Evolutionary conservation across 2,329 filamentous ascomycete genomes (phyloP).

Genomic region (Xylariales sp.): DNA sequence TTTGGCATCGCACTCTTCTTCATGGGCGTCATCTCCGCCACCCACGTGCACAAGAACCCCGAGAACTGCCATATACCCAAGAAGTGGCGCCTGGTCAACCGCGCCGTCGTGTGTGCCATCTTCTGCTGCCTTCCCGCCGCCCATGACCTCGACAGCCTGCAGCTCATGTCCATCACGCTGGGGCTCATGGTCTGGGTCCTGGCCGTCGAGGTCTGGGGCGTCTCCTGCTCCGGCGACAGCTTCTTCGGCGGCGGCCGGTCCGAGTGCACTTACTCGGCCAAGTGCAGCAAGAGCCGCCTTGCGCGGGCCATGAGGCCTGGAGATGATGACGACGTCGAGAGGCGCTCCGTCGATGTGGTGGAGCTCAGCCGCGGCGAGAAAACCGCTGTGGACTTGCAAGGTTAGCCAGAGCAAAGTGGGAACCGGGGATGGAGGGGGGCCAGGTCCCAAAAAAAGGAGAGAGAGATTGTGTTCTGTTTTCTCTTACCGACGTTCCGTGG

Average conservation of each 20-base stretch:
- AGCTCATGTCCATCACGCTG: conserved; percentile 40
- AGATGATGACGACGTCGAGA: conserved; percentile 17
- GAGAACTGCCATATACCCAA: conserved; percentile 45
- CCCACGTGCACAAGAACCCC: conserved; percentile 52
- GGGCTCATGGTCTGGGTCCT: conserved; percentile 41
- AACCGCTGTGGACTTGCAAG: conserved; percentile 14
- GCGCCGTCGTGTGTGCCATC: conserved; percentile 43
- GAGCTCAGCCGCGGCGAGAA: conserved; percentile 22
- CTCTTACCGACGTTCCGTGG: too few species aligned
- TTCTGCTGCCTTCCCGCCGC: conserved; percentile 53
- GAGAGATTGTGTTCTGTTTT: too few species aligned
- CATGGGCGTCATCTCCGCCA: conserved; percentile 50
- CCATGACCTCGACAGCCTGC: conserved; percentile 37
- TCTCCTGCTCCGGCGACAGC: conserved; percentile 37
- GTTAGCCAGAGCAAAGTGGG: too few species aligned
- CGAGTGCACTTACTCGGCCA: conserved; percentile 35
- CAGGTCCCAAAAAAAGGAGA: too few species aligned
- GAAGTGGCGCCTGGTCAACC: conserved; percentile 44
- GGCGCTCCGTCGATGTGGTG: conserved; percentile 8
- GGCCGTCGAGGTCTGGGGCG: conserved; percentile 44
- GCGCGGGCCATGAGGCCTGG: conserved; percentile 21
- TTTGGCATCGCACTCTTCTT: conserved; percentile 49
- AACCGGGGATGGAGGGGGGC: too few species aligned
- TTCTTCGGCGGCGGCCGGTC: conserved; percentile 35
- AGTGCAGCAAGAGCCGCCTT: conserved; percentile 33